Base-by-base conservation (phyloP, 2,329 filamentous ascomycete species). In the Diaporthe sp. region DNA sequence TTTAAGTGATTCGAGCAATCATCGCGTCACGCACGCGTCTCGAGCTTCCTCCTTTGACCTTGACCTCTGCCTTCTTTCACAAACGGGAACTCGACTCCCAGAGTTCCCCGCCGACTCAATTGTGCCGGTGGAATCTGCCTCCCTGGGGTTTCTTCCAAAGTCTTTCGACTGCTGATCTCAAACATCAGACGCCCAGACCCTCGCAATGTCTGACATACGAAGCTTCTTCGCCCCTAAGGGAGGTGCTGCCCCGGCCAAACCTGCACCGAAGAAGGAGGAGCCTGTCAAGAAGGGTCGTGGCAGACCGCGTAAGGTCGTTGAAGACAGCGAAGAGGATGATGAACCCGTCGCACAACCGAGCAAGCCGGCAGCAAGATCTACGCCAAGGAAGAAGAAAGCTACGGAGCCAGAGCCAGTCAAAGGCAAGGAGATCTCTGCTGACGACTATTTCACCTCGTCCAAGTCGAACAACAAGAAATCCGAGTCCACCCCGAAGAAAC, bases 191-290 rank as follows among this genome's bases (percentile, higher is more conserved):
- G 25, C 7, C 25, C 49, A 51, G 42, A 31, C 39, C n/a, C 13
- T 57, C 39, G 76, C 80, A 60, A 94, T 94, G 93, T 89, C 92
- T 72, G 93, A 95, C 85, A 95, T 95, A 78, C 88, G 93, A 80
- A 93, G 86, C 81, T 95, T 95, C 84, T 95, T 95, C 85, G 92
- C 92, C 73, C 91, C 91, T 76, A 92, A 92, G 81, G 87, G 88
- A 31, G 84, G 86, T 73, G 84, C 87, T 80, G 86, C 86, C 72
- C 83, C 85, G 28, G 85, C 84, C 76, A 81, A 85, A 73, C 76
- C 84, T 84, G 78, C 80, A 81, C 57, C 77, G 4, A 77, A 77
- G 55, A 77, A 74, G 47, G 75, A 76, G 42, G 75, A 75, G 25
- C 73, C 74, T 55, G 57, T 61, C 51, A 83, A 84, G 78, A 86